Conservation (phyloP, 2,329 filamentous ascomycete species). For the Sporothrix mexicana region DNA sequence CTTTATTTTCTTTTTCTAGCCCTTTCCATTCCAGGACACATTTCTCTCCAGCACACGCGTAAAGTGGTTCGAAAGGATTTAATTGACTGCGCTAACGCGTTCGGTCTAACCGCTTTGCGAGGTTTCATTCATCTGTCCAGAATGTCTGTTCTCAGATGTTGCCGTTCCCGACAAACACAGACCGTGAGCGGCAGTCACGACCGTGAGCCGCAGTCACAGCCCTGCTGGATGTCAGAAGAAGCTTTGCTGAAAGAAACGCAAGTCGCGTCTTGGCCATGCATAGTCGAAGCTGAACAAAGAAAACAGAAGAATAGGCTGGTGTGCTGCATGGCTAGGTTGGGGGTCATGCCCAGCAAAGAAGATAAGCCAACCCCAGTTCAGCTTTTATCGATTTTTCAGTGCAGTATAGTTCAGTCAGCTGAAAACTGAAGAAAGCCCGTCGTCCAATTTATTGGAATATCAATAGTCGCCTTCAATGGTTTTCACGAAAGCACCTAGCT, state of each 20-base stretch:
- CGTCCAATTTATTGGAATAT: slow-evolving; percentile 17
- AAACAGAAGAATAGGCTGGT: background rate
- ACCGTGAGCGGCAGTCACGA: background rate
- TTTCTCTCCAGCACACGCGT: slow-evolving; percentile 1
- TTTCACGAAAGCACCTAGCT: background rate
- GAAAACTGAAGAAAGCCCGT: background rate
- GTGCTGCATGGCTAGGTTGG: background rate
- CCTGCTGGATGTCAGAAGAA: background rate
- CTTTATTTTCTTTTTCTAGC: background rate
- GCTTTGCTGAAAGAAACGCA: background rate
- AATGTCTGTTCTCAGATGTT: background rate
- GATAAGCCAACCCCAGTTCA: slow-evolving; percentile 1
- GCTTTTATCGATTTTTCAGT: background rate
- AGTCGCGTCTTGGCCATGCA: background rate
- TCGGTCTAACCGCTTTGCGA: slow-evolving; percentile 3
- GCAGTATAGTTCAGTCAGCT: background rate
- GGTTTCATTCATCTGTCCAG: slow-evolving; percentile 6
- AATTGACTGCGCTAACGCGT: background rate
- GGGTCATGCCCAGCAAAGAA: background rate
- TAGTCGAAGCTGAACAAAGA: background rate
- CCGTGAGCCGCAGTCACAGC: background rate
- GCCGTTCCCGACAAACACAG: background rate
- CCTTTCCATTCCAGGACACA: slow-evolving; percentile 6
- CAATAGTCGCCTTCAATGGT: slow-evolving; percentile 14
- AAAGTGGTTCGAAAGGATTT: background rate